Base-by-base conservation (phyloP, 345 rosid species). In the Stellera chamaejasme region DNA sequence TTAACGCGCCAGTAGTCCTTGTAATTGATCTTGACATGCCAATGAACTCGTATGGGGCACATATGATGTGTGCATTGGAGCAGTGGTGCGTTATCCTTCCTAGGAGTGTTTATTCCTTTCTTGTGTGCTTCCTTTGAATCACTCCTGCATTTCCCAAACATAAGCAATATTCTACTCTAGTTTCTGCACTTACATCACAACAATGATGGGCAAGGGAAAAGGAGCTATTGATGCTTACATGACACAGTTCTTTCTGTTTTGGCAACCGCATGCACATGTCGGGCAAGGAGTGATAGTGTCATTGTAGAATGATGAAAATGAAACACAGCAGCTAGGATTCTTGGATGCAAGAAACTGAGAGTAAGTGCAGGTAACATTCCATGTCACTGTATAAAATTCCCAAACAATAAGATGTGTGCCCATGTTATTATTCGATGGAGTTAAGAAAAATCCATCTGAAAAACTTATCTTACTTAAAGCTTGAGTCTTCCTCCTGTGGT, bases 361-460 rank as follows among this genome's bases (percentile, higher is more conserved):
- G 54, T 83, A 86, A 43, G 95, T 84, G 90, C 95, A 90, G 10
- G 95, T 86, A 15, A 86, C 90, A 53, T 86, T 84, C 95, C 95
- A 89, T 46, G 97, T 86, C 88, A 90, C 97, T 90, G 81, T 59
- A 49, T 13, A 26, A 6, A 26, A 44, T 69, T 43, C 11, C 8
- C 25, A 25, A 57, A 43, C 5, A 8, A 19, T 50, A 26, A 56
- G 48, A 13, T 10, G 2, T 26, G 39, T 3, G 46, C 11, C 13
- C 41, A 15, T 19, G 23, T 0, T 19, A 19, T 27, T 15, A 10
- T 23, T n/a, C 57, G 28, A 3, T 16, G 41, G 51, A 54, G 50
- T 1, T 2, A 46, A 25, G 13, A 14, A 1, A 28, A 27, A 9
- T 11, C 39, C 2, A 52, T 11, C 45, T 41, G 54, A 46, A 28